These are phyloP conservation scores for Cercospora sp. DNA, from an alignment of 2,329 filamentous ascomycete genomes.

Conservation along the genomic window DNA sequence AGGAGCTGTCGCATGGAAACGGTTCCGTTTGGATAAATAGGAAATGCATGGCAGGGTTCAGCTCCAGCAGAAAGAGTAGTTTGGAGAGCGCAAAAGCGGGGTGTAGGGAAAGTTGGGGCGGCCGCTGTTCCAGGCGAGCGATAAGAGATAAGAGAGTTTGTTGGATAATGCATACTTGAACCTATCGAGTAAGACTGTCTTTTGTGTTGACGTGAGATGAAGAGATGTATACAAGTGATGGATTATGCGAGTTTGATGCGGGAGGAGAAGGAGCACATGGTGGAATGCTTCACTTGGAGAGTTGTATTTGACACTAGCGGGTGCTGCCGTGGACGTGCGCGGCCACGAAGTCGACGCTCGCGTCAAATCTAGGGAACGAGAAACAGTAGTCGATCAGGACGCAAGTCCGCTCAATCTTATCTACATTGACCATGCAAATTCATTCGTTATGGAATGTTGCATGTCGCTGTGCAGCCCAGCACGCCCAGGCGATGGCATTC, in stretches of 20 bases:
- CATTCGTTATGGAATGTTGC: too few species aligned
- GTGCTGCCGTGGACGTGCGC: neutral
- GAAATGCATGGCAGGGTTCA: neutral
- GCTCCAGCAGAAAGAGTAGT: neutral
- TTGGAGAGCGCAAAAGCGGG: neutral
- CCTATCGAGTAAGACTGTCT: neutral
- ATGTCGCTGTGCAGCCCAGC: too few species aligned
- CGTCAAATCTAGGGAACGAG: too few species aligned
- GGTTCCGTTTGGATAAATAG: constrained; percentile 17
- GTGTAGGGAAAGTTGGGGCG: neutral
- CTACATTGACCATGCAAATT: too few species aligned
- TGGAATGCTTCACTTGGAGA: neutral
- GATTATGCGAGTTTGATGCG: neutral
- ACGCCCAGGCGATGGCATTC: too few species aligned
- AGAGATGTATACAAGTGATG: neutral
- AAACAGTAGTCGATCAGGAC: too few species aligned
- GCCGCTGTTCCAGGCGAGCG: neutral
- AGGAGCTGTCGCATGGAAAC: constrained; percentile 13
- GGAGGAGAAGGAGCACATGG: neutral
- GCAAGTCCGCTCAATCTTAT: too few species aligned
- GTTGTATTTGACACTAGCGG: neutral
- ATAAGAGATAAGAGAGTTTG: constrained; percentile 7
- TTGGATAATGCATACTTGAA: neutral
- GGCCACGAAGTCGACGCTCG: neutral
- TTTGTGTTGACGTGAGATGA: neutral